Conservation (phyloP, 768 basidiomycete genomes). For the Lactifluus echinatus region DNA sequence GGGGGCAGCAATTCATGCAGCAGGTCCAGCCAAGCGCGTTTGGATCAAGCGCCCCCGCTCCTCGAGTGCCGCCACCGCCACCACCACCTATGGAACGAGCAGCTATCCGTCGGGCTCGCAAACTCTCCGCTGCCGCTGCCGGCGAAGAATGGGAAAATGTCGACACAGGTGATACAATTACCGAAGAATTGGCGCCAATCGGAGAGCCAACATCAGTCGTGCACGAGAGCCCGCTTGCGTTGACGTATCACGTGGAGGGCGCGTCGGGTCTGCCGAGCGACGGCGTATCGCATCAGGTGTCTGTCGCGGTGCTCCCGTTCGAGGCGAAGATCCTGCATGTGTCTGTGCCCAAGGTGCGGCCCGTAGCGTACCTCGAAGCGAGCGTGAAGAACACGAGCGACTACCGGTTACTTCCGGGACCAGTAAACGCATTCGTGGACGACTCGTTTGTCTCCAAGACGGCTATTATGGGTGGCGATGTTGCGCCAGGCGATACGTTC, state of each 20-base stretch:
- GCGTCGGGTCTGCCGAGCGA: constrained; percentile 45
- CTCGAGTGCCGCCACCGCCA: not conserved
- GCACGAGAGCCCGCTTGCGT: constrained; percentile 43
- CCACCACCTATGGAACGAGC: not conserved
- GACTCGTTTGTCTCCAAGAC: constrained; percentile 51
- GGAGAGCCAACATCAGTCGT: constrained; percentile 37
- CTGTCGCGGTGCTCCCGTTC: constrained; percentile 41
- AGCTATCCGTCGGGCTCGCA: not conserved
- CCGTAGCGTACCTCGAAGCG: constrained; percentile 39
- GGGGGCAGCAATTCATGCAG: not conserved
- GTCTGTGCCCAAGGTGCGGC: constrained; percentile 40
- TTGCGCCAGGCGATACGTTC: constrained; percentile 44
- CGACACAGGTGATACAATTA: not conserved
- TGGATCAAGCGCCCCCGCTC: not conserved
- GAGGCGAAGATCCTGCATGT: constrained; percentile 39
- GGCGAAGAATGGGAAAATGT: not conserved
- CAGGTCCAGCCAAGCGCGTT: not conserved
- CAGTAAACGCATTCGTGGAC: constrained; percentile 47
- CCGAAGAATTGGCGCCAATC: constrained; percentile 5
- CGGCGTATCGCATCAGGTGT: constrained; percentile 45
- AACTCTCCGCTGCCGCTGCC: too few relatives aligned
- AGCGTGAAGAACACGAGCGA: constrained; percentile 48
- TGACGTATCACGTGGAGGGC: constrained; percentile 44
- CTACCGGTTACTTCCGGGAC: constrained; percentile 46
- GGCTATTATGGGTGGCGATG: constrained; percentile 35